Conservation (phyloP, 2,329 filamentous ascomycete species). For the Periglandula ipomoeae region DNA sequence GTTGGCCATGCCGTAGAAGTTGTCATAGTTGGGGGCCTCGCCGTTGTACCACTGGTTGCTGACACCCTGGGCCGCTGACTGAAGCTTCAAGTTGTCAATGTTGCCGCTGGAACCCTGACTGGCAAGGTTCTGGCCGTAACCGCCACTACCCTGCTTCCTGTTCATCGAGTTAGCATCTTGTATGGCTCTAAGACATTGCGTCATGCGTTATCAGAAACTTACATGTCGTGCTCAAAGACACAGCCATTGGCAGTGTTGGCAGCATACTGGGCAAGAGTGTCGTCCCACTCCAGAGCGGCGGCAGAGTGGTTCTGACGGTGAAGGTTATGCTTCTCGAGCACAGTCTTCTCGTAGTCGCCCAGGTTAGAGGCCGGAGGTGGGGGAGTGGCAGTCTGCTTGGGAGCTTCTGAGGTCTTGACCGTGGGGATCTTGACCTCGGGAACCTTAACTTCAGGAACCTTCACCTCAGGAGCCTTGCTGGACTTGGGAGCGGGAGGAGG, state of each 20-base stretch:
- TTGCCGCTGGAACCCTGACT: constrained; percentile 40
- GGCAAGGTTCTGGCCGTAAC: constrained; percentile 90
- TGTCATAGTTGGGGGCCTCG: constrained; percentile 49
- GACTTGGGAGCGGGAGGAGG: constrained; percentile 7
- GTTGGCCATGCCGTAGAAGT: constrained; percentile 48
- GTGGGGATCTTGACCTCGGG: not conserved
- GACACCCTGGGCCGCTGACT: constrained; percentile 57
- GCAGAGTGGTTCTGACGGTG: constrained; percentile 79
- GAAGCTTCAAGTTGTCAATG: constrained; percentile 30
- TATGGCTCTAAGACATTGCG: not conserved
- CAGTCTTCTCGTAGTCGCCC: constrained; percentile 27
- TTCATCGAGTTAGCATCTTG: constrained; percentile 22
- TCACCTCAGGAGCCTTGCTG: not conserved
- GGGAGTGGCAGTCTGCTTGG: constrained; percentile 3
- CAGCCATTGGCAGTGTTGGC: constrained; percentile 55
- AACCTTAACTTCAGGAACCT: not conserved
- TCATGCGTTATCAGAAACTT: constrained; percentile 27
- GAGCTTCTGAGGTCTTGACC: not conserved
- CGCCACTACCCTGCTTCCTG: constrained; percentile 48
- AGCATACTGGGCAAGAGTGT: constrained; percentile 55
- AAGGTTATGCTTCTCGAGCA: constrained; percentile 71
- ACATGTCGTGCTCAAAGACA: constrained; percentile 68
- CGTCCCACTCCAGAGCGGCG: constrained; percentile 54
- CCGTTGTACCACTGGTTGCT: constrained; percentile 85
- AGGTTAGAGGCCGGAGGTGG: not conserved